Evolutionary conservation across 2,329 filamentous ascomycete genomes (phyloP).

Genomic region (Triangularia verruculosa): DNA sequence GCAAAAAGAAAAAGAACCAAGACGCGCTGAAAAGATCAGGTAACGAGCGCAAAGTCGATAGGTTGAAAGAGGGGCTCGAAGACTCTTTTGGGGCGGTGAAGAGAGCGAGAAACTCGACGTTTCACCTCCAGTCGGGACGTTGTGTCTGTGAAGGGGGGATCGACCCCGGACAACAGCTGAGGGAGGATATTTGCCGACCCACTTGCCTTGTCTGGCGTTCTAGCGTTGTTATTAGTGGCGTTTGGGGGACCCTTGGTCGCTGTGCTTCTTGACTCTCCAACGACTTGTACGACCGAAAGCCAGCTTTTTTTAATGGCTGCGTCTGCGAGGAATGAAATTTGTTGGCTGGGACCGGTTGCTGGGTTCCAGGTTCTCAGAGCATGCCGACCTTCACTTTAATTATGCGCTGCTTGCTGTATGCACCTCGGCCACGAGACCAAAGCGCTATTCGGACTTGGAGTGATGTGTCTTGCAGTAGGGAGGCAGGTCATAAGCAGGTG

Average conservation of each 20-base stretch:
- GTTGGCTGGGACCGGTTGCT: background rate
- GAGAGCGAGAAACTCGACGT: background rate
- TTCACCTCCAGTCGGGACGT: background rate
- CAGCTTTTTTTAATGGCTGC: no score
- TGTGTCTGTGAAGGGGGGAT: background rate
- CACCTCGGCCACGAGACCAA: background rate
- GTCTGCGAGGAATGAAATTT: background rate
- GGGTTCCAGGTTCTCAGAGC: background rate
- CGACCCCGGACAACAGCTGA: conserved; percentile 1
- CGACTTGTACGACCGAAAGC: background rate
- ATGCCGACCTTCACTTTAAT: background rate
- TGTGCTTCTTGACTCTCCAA: background rate
- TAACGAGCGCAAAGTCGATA: conserved; percentile 1
- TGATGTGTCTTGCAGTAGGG: background rate
- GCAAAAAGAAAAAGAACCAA: conserved; percentile 1
- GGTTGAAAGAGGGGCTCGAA: conserved; percentile 1
- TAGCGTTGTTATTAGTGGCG: background rate
- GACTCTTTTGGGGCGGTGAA: background rate
- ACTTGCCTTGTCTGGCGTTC: conserved; percentile 5
- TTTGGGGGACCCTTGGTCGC: background rate
- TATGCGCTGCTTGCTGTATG: background rate
- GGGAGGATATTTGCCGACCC: conserved; percentile 13
- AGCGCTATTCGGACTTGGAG: background rate
- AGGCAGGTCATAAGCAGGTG: background rate
- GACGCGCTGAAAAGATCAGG: background rate